Evolutionary conservation across 1,139 yeast species (phyloP).

Genomic region (Kodamaea ohmeri): DNA sequence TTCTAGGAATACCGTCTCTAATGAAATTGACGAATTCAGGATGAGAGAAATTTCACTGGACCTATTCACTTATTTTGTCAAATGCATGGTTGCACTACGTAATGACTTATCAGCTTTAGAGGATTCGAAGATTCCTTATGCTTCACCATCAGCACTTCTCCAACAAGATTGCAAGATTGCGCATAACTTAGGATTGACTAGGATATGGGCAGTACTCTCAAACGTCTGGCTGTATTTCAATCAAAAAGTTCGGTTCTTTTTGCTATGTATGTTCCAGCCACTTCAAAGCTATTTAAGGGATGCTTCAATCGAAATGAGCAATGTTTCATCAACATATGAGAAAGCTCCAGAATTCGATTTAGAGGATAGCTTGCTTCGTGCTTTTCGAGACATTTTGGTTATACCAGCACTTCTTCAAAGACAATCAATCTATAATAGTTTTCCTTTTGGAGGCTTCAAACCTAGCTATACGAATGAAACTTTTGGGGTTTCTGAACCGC

Average conservation of each 20-base stretch:
- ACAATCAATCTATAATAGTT: conserved; percentile 2
- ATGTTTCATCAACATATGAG: conserved; percentile 4
- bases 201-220: conserved; percentile 14
- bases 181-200: conserved; percentile 3
- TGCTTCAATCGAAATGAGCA: conserved; percentile 15
- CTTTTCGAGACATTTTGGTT: conserved; percentile 33
- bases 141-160: background rate
- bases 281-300: conserved; percentile 26
- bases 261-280: conserved; percentile 32
- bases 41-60: conserved; percentile 34
- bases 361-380: conserved; percentile 28
- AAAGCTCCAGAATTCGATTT: conserved; percentile 23
- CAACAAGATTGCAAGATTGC: conserved; percentile 6
- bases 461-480: background rate
- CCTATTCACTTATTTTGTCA: conserved; percentile 26
- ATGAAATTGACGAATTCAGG: conserved; percentile 26
- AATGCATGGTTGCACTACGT: conserved; percentile 19
- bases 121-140: conserved; percentile 4
- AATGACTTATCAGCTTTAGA: conserved; percentile 6
- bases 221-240: conserved; percentile 35
- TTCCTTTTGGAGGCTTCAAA: background rate
- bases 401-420: conserved; percentile 29
- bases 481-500: background rate
- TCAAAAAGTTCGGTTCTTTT: conserved; percentile 27
- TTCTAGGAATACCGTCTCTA: background rate